These are phyloP conservation scores for Beauveria brongniartii DNA, from an alignment of 2,329 filamentous ascomycete species.

Conservation along the genomic window DNA sequence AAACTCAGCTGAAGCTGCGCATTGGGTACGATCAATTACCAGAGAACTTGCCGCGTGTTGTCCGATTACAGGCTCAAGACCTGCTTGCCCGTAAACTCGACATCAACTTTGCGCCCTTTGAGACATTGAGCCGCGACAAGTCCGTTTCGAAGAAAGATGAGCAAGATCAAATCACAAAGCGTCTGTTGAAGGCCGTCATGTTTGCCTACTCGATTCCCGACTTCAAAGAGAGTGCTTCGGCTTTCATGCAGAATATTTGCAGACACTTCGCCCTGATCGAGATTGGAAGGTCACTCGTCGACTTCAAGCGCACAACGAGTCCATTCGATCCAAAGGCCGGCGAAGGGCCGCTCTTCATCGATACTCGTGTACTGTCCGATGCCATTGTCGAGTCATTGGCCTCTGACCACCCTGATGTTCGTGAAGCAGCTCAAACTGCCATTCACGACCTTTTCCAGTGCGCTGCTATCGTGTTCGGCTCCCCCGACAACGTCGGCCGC, in stretches of 20 bases:
- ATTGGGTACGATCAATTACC: conserved; percentile 82
- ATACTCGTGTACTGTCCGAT: conserved; percentile 79
- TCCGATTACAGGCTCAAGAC: conserved; percentile 86
- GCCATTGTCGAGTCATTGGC: conserved; percentile 85
- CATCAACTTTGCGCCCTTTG: conserved; percentile 61
- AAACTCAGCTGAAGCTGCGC: conserved; percentile 80
- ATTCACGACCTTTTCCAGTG: conserved; percentile 73
- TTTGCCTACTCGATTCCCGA: conserved; percentile 76
- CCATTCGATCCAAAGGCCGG: conserved; percentile 79
- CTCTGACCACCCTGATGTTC: conserved; percentile 71
- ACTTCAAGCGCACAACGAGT: conserved; percentile 66
- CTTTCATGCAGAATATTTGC: conserved; percentile 72
- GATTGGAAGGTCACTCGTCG: conserved; percentile 74
- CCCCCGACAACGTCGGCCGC: conserved; percentile 59
- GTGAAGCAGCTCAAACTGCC: conserved; percentile 72
- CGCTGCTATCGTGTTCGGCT: conserved; percentile 71
- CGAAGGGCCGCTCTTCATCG: conserved; percentile 79
- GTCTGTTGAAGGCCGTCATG: conserved; percentile 81
- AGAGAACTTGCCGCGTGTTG: conserved; percentile 76
- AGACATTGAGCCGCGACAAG: conserved; percentile 67
- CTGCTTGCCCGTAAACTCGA: conserved; percentile 65
- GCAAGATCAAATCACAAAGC: conserved; percentile 76
- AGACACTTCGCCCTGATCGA: conserved; percentile 88
- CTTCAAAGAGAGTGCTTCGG: conserved; percentile 65
- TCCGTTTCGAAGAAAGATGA: conserved; percentile 81